These are phyloP conservation scores for Ascochyta koolunga DNA, from an alignment of 2,329 filamentous ascomycete species.

Conservation along the genomic window DNA sequence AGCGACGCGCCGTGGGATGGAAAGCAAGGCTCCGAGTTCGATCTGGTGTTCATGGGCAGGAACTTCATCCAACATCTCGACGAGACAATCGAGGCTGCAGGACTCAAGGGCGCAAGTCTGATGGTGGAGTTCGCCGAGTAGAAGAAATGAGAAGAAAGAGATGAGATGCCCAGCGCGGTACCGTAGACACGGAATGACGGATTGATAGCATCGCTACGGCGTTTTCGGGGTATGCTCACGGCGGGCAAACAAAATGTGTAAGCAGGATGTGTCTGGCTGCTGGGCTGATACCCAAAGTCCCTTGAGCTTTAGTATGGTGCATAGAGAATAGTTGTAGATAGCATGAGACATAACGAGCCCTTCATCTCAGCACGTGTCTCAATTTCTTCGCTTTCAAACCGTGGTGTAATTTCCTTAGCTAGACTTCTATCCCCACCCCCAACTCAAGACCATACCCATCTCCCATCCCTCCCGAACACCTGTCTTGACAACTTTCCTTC, in stretches of 20 bases:
- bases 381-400: no score
- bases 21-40: slow-evolving; percentile 79
- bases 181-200: neutral
- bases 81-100: slow-evolving; percentile 76
- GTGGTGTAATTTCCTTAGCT: no score
- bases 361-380: neutral
- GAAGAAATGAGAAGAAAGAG: no score
- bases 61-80: slow-evolving; percentile 81
- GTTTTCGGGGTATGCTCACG: slow-evolving; percentile 3
- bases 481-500: no score
- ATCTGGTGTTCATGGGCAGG: slow-evolving; percentile 85
- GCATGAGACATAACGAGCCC: neutral
- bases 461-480: no score
- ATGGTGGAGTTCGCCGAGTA: slow-evolving; percentile 80
- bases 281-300: slow-evolving; percentile 7
- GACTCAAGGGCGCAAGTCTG: slow-evolving; percentile 89
- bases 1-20: slow-evolving; percentile 78
- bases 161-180: neutral
- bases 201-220: slow-evolving; percentile 8
- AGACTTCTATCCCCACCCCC: no score
- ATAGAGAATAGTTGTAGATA: slow-evolving; percentile 12
- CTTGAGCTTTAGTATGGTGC: neutral
- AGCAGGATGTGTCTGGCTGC: neutral
- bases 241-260: neutral
- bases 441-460: no score